These are phyloP conservation scores for Silene coronaria DNA, from an alignment of 179 eudicot species.

Conservation along the genomic window DNA sequence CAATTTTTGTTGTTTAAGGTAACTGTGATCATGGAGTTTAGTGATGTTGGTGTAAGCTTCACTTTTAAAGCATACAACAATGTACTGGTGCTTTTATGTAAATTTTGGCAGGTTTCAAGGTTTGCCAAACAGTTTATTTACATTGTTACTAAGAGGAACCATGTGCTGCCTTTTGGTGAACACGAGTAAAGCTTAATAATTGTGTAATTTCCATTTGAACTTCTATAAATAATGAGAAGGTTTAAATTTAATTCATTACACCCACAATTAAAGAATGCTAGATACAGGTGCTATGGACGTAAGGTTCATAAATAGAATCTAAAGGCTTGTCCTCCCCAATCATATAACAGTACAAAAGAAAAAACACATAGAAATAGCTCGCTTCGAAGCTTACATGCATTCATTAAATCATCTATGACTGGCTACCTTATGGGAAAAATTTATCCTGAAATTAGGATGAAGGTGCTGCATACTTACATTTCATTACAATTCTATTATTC, in stretches of 20 bases:
- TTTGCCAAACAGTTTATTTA: not conserved
- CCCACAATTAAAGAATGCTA: too few species aligned
- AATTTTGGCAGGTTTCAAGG: not conserved
- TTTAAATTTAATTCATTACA: too few species aligned
- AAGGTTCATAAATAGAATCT: too few species aligned
- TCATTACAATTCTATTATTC: too few species aligned
- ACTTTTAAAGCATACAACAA: not conserved
- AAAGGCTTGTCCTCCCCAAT: too few species aligned
- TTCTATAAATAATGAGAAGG: too few species aligned
- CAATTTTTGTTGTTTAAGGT: not conserved
- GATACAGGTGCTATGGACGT: too few species aligned
- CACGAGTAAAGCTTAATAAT: not conserved
- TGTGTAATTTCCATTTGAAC: not conserved
- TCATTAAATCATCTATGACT: not conserved
- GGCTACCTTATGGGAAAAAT: not conserved
- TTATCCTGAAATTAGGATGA: not conserved
- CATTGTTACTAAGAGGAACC: not conserved
- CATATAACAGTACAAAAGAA: too few species aligned
- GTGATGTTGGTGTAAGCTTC: constrained; percentile 1
- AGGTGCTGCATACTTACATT: not conserved
- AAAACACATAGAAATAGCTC: too few species aligned
- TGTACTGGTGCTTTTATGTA: not conserved
- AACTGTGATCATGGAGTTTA: not conserved
- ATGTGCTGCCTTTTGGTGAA: not conserved
- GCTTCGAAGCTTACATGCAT: not conserved